phyloP scores from a whole-genome alignment of 1,284 basidiomycete genomes.

The Sanguinoderma infundibulare region DNA sequence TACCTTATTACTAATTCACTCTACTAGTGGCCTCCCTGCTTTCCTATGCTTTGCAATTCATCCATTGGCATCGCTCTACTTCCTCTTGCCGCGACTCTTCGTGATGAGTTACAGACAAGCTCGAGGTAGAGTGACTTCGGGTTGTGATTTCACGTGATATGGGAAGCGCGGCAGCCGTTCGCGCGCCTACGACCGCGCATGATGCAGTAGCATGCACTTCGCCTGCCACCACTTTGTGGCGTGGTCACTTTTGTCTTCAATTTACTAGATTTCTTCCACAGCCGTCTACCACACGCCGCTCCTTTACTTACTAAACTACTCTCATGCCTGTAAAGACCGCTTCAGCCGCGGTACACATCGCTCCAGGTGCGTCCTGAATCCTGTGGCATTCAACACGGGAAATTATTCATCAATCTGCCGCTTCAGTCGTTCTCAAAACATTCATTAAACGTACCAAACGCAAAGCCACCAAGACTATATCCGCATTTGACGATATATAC shows the following conservation, averaged over 20 bases:
- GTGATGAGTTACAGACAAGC: neutral
- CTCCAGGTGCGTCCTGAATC: conserved; percentile 44
- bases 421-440: conserved; percentile 55
- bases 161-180: too few relatives aligned
- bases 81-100: neutral
- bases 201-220: neutral
- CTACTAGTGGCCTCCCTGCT: conserved; percentile 1
- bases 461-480: conserved; percentile 43
- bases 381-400: neutral
- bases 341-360: conserved; percentile 57
- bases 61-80: neutral
- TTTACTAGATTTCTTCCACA: neutral
- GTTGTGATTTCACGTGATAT: too few relatives aligned
- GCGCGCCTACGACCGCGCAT: too few relatives aligned
- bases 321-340: conserved; percentile 56
- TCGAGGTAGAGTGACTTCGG: too few relatives aligned
- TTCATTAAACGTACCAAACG: conserved; percentile 61
- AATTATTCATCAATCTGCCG: neutral
- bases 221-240: neutral
- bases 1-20: conserved; percentile 5
- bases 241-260: neutral
- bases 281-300: too few relatives aligned
- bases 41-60: neutral
- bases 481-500: conserved; percentile 61
- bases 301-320: neutral